Evolutionary conservation across 208 protist genomes (phyloP), one percentile per base, ranked within the genome.

Genomic region (Leishmania aethiopica): DNA sequence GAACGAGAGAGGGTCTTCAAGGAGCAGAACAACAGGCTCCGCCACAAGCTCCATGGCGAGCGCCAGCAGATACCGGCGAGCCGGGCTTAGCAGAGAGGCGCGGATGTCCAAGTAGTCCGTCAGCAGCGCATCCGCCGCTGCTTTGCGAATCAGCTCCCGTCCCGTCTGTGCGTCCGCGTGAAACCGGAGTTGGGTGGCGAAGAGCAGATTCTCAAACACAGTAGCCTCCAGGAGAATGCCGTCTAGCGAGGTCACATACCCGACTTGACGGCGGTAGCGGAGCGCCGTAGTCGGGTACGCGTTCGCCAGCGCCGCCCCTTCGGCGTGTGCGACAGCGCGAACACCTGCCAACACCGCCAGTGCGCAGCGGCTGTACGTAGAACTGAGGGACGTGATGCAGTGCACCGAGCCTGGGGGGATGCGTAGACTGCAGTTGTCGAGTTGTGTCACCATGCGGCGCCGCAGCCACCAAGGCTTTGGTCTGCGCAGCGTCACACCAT

Each of bases 81-180:
- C 81, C 0, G 49, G 40, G 2, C 75, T 49, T 8, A 84, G 51
- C 32, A 53, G 42, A 8, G 75, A 79, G 1, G 75, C 81, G 10
- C 55, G 55, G 5, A 40, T 57, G 60, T 80, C 51, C 66, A 82
- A 62, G 51, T 80, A 60, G 42, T 87, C 64, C 83, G 84, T 60
- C 91, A 94, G 72, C 90, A 97, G 55, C 88, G 83, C 86, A 82
- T 93, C 83, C 87, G 87, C 81, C 86, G 89, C 78, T 92, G 88
- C 81, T 89, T 89, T 37, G 79, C 88, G 77, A 91, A 96, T 25
- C 92, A 92, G 62, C 88, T 89, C 71, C 82, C 90, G 62, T 92
- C 81, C 53, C 91, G 92, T 67, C 62, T 73, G n/a, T 85, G 82
- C 78, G 91, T 91, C 79, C 84, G 84, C 77, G 73, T 84, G 22